Conservation (phyloP, 2,329 filamentous ascomycete genomes). For the Metarhizium robertsii region DNA sequence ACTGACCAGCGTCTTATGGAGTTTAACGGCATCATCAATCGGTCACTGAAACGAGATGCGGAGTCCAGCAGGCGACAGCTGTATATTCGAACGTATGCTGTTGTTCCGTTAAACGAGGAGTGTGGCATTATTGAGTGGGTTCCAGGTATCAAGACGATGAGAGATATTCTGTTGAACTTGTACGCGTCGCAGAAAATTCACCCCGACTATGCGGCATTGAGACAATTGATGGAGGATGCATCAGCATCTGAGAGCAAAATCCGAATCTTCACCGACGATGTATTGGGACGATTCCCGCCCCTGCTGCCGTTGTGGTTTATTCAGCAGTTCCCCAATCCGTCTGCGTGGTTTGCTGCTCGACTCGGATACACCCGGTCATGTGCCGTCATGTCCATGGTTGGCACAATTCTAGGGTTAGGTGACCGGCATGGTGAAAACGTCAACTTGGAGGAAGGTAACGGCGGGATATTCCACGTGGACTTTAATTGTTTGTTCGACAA, state of each 20-base stretch:
- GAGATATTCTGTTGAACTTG: slow-evolving; percentile 76
- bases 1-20: slow-evolving; percentile 99
- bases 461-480: slow-evolving; percentile 93
- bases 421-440: slow-evolving; percentile 98
- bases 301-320: slow-evolving; percentile 93
- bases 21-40: slow-evolving; percentile 97
- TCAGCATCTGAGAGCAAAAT: slow-evolving; percentile 48
- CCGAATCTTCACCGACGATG: slow-evolving; percentile 59
- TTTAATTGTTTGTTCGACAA: slow-evolving; percentile 99
- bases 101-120: slow-evolving; percentile 94
- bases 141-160: slow-evolving; percentile 84
- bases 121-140: slow-evolving; percentile 99
- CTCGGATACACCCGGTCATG: slow-evolving; percentile 86
- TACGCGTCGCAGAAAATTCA: slow-evolving; percentile 67
- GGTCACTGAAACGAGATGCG: slow-evolving; percentile 82
- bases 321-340: slow-evolving; percentile 87
- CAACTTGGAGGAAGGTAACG: slow-evolving; percentile 84
- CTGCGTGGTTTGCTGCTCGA: slow-evolving; percentile 82
- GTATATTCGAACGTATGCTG: slow-evolving; percentile 94
- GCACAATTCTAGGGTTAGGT: slow-evolving; percentile 84
- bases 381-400: slow-evolving; percentile 99
- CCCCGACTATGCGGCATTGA: slow-evolving; percentile 61
- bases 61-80: slow-evolving; percentile 84
- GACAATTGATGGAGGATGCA: slow-evolving; percentile 54
- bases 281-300: slow-evolving; percentile 62